Conservation (phyloP, 1,284 basidiomycete genomes). For the Heterobasidion irregulare region DNA sequence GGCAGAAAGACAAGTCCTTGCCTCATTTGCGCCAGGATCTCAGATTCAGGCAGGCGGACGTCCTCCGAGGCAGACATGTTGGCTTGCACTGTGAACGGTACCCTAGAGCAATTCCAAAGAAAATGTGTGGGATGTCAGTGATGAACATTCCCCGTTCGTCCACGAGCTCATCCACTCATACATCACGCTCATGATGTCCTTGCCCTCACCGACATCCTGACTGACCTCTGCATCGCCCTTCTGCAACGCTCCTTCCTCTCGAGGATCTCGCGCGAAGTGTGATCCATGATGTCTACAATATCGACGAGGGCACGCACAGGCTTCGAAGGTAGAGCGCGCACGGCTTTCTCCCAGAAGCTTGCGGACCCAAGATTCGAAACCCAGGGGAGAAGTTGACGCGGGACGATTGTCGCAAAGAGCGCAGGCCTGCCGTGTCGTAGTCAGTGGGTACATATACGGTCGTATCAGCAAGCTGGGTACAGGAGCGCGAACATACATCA, state of each 20-base stretch:
- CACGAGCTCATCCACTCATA: background rate
- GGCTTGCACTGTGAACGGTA: background rate
- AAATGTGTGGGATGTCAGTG: background rate
- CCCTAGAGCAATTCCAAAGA: no score
- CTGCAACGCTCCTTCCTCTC: slow-evolving; percentile 26
- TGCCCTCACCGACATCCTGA: slow-evolving; percentile 5
- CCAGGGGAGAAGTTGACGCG: background rate
- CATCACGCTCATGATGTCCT: slow-evolving; percentile 2
- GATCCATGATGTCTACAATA: slow-evolving; percentile 41
- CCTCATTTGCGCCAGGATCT: slow-evolving; percentile 11
- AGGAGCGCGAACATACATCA: slow-evolving; percentile 12
- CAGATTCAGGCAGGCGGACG: slow-evolving; percentile 5
- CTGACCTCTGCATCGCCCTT: slow-evolving; percentile 15
- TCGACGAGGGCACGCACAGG: no score
- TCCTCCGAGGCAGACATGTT: slow-evolving; percentile 7
- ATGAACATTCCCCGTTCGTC: no score
- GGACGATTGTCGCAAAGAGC: slow-evolving; percentile 5
- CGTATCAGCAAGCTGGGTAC: background rate
- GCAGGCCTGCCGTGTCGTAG: background rate
- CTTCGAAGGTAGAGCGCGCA: slow-evolving; percentile 5
- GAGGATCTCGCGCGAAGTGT: slow-evolving; percentile 32
- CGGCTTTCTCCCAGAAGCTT: background rate
- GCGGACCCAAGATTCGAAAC: background rate
- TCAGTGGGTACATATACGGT: background rate
- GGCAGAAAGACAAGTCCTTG: background rate